Evolutionary conservation across 2,329 filamentous ascomycete species (phyloP).

Genomic region (Magnaporthales sp.): DNA sequence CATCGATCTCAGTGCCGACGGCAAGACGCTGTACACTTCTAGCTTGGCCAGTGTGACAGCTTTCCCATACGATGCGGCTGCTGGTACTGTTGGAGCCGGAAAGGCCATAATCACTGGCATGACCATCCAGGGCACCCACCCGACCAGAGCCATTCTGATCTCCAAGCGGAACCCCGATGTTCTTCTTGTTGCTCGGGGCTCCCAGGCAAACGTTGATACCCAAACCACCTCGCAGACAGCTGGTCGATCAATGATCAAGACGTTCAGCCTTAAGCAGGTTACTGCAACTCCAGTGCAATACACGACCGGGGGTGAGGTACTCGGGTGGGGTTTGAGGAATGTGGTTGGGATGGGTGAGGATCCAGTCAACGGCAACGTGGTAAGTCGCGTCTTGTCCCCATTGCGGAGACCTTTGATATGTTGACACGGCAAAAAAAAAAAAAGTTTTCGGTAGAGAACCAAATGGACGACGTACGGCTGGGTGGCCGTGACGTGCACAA

Average conservation of each 20-base stretch:
- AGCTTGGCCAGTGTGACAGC: conserved; percentile 43
- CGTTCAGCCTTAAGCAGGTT: conserved; percentile 33
- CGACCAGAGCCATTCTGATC: conserved; percentile 53
- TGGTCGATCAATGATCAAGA: conserved; percentile 58
- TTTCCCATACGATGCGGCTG: conserved; percentile 49
- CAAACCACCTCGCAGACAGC: conserved; percentile 18
- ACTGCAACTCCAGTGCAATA: conserved; percentile 27
- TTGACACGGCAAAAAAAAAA: background rate
- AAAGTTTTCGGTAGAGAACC: conserved; percentile 58
- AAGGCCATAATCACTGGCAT: conserved; percentile 41
- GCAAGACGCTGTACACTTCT: conserved; percentile 41
- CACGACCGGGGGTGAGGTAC: conserved; percentile 34
- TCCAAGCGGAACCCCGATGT: conserved; percentile 36
- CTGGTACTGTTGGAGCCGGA: conserved; percentile 31
- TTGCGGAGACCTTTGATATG: background rate
- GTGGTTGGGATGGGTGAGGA: conserved; percentile 57
- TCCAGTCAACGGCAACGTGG: conserved; percentile 38
- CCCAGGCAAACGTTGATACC: conserved; percentile 13
- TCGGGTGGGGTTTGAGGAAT: conserved; percentile 66
- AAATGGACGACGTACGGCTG: conserved; percentile 53
- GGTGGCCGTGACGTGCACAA: conserved; percentile 52
- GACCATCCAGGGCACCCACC: conserved; percentile 37
- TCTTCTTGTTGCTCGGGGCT: conserved; percentile 24
- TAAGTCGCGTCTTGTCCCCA: conserved; percentile 1
- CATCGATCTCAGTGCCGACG: conserved; percentile 35